Base-by-base conservation (phyloP, 306 rosid species). In the Cicer yamashitae region DNA sequence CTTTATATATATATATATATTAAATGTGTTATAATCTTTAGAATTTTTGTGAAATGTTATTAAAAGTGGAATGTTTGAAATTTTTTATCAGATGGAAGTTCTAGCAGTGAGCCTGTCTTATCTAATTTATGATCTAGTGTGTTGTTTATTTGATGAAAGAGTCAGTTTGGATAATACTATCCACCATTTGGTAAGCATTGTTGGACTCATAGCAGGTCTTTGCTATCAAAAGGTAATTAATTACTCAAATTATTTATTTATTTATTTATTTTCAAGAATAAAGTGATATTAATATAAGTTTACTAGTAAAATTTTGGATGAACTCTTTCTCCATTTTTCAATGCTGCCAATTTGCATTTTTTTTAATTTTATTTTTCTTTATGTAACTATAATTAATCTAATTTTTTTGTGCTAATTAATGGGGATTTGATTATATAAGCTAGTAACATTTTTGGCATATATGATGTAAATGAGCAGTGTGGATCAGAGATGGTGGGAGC, bases 131-230 rank as follows among this genome's bases (percentile, higher is more conserved):
- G 98, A 94, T 82, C 38, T 86, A 7, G 70, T 82, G 13, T 90
- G 97, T 75, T 91, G 93, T 83, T 79, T 81, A n/a, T 88, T 91
- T 67, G 96, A 71, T 70, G 86, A 89, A 62, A 82, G 75, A 80
- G 69, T 85, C 73, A 80, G 11, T 56, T 6, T 82, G 63, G 98
- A 94, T 77, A 90, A 90, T 37, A 56, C 76, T 61, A 77, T 91
- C 76, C 98, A 94, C 69, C 98, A 94, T 84, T 83, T 87, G 71
- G 86, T 94, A 40, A 77, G 93, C 88, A 91, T 94, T 71, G 81
- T 86, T 74, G 96, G 97, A 18, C 51, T 94, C 53, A 83, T 58
- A 58, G 93, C 96, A 0, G 93, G 94, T 69, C 86, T 91, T 12
- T 69, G 45, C 76, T 84, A 90, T 82, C 89, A 85, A 63, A 94